Percentiles rank a stretch among this genome's conserved stretches.
Conservation (phyloP, 352 stramenopile species). For the Phytophthora fragariaefolia region DNA sequence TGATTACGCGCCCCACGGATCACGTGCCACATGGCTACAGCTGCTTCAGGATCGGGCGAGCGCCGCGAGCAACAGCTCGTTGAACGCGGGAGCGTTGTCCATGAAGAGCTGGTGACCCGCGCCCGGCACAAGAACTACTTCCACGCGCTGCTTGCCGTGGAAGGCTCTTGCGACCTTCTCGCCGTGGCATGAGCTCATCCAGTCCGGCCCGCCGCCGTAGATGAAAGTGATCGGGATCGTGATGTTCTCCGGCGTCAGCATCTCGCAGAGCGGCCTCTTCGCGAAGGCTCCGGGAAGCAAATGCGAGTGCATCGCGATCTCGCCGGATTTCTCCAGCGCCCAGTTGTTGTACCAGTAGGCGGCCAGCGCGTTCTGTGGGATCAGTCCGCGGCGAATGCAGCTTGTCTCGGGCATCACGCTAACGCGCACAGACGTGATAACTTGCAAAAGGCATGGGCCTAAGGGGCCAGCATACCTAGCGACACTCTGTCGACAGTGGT, state of each 20-base stretch:
- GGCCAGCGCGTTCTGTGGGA: constrained; percentile 48
- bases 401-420: constrained; percentile 69
- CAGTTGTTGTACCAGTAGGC: constrained; percentile 86
- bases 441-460: constrained; percentile 52
- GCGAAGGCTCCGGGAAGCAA: constrained; percentile 62
- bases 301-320: constrained; percentile 76
- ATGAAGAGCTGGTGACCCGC: constrained; percentile 76
- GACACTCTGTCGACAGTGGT: constrained; percentile 32
- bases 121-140: constrained; percentile 54
- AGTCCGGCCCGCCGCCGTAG: constrained; percentile 68
- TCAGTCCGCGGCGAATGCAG: constrained; percentile 51
- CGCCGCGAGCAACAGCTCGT: constrained; percentile 50
- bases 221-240: constrained; percentile 75
- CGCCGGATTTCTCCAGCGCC: constrained; percentile 66
- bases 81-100: constrained; percentile 75
- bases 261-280: constrained; percentile 61
- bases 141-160: constrained; percentile 41
- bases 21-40: constrained; percentile 9
- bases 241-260: constrained; percentile 60
- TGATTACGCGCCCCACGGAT: constrained; percentile 15
- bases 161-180: constrained; percentile 56
- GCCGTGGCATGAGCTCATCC: constrained; percentile 69
- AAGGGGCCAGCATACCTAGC: constrained; percentile 61
- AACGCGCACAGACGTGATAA: constrained; percentile 53
- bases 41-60: constrained; percentile 27